Conservation (phyloP, 1,139 yeast species). For the Nakaseomyces delphensis region DNA sequence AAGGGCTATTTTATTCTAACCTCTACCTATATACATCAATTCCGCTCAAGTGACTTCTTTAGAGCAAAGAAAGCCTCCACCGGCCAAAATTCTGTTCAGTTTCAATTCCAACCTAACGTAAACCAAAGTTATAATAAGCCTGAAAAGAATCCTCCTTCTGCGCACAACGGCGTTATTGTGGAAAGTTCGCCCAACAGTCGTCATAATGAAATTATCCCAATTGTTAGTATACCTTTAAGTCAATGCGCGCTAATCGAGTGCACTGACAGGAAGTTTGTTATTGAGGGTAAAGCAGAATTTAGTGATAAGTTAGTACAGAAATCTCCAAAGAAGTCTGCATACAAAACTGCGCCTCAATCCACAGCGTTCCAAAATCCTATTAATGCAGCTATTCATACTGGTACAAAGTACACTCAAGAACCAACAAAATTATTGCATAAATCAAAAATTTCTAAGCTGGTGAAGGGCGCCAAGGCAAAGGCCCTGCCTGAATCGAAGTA, state of each 20-base stretch:
- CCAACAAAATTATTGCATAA: constrained; percentile 10
- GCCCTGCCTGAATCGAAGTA: not conserved
- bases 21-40: constrained; percentile 63
- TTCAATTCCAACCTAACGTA: constrained; percentile 7
- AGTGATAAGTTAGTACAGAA: not conserved
- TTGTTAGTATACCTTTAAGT: constrained; percentile 36
- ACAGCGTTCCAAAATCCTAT: not conserved
- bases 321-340: not conserved
- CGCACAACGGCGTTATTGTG: constrained; percentile 3
- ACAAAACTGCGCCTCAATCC: not conserved
- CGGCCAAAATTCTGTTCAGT: constrained; percentile 11
- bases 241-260: constrained; percentile 34
- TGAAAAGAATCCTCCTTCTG: not conserved
- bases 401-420: constrained; percentile 9
- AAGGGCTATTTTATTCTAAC: constrained; percentile 68
- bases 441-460: constrained; percentile 1
- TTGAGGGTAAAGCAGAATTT: constrained; percentile 22
- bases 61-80: constrained; percentile 9
- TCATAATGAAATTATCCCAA: constrained; percentile 27
- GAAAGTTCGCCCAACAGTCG: not conserved
- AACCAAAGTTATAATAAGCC: constrained; percentile 13
- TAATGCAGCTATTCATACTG: not conserved
- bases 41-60: constrained; percentile 50
- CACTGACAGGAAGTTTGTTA: constrained; percentile 30
- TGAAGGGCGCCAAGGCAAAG: constrained; percentile 12